Evolutionary conservation across 2,329 filamentous ascomycete species (phyloP).

Genomic region (Diplodia seriata): DNA sequence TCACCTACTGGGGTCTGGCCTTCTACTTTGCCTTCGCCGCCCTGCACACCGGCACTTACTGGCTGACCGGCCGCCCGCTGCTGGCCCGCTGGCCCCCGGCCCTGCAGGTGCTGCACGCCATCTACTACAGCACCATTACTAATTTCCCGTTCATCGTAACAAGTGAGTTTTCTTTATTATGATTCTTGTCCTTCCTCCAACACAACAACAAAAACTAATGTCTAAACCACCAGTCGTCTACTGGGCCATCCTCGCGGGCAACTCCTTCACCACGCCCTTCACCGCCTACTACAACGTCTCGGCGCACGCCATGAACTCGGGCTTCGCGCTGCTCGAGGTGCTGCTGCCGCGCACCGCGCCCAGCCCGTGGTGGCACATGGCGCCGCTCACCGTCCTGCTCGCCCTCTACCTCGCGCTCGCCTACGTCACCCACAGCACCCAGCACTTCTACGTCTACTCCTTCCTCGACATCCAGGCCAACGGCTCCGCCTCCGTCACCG

Average conservation of each 20-base stretch:
- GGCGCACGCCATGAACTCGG: conserved; percentile 75
- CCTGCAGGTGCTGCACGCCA: conserved; percentile 49
- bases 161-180: conserved; percentile 46
- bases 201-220: too few species aligned
- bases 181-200: too few species aligned
- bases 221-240: conserved; percentile 46
- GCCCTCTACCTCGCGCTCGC: conserved; percentile 75
- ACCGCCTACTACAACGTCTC: conserved; percentile 67
- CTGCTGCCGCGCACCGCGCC: conserved; percentile 69
- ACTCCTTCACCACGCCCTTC: conserved; percentile 46
- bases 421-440: conserved; percentile 72
- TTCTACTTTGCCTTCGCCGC: conserved; percentile 78
- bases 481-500: conserved; percentile 64
- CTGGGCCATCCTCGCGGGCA: conserved; percentile 50
- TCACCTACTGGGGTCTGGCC: conserved; percentile 81
- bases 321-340: conserved; percentile 79
- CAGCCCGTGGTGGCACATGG: conserved; percentile 69
- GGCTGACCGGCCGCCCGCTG: conserved; percentile 46
- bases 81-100: conserved; percentile 48
- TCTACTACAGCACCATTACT: conserved; percentile 53
- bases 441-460: conserved; percentile 77
- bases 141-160: conserved; percentile 55
- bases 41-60: conserved; percentile 73
- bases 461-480: conserved; percentile 70
- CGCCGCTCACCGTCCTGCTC: conserved; percentile 72